Base-by-base conservation (phyloP, 2,329 filamentous ascomycete species). In the Diplodia sapinea region DNA sequence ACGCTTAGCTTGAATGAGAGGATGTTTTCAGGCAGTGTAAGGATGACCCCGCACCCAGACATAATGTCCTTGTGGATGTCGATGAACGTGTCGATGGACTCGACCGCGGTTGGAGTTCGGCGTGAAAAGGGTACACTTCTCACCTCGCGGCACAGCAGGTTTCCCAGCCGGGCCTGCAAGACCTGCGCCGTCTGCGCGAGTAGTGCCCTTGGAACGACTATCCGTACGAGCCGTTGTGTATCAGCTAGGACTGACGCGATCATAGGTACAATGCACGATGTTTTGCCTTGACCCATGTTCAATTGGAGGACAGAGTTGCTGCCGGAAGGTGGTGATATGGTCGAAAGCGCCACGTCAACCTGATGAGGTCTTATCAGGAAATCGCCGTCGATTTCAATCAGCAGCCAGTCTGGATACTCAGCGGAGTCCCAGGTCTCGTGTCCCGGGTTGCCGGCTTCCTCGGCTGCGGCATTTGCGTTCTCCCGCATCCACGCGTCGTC, bases 261-360 rank as follows among this genome's bases (percentile, higher is more conserved):
- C 40, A 91, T 88, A 0, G 89, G 89, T 0, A 89, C 82, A 59
- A 93, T 91, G 1, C 91, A 86, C 0, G 89, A 89, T 0, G 86
- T 88, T 74, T 88, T 89, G 78, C 84, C 84, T 77, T 88, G 83
- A 0, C 88, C 88, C 88, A 91, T 91, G 69, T 89, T 87, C 76
- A 91, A 83, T 70, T 91, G 88, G 1, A 90, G 70, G 0, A 90
- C 86, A 0, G 87, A 87, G 69, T 89, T 90, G 0, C 76, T 70
- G 0, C 79, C 77, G 0, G 84, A 86, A 0, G 72, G 66, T 0
- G 89, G 88, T 0, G 77, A 77, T 1, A 89, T 87, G 20, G 86
- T 91, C 0, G 87, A 85, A 1, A 79, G 70, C 0, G 89, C 88
- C 6, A 92, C 88, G 4, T 87, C 81, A 0, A 89, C 81, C 70